Conservation (phyloP, 1,139 yeast species). For the Yueomyces sp. region DNA sequence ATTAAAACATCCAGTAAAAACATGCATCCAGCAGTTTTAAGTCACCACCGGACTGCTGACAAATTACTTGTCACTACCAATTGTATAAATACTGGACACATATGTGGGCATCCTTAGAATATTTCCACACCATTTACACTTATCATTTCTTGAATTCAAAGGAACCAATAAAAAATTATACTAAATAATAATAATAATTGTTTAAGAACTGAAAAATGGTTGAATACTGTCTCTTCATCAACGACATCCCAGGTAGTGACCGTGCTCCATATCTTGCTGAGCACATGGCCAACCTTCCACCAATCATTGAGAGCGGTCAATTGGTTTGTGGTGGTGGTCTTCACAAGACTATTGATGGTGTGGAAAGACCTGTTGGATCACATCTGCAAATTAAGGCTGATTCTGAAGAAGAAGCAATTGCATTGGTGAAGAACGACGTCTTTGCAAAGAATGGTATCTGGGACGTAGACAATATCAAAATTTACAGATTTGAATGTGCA, state of each 20-base stretch:
- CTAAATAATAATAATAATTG: too few species aligned
- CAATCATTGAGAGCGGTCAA: constrained; percentile 37
- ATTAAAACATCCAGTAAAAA: too few species aligned
- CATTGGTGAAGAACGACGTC: constrained; percentile 48
- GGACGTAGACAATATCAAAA: constrained; percentile 55
- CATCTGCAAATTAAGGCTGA: constrained; percentile 48
- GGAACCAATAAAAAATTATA: too few species aligned
- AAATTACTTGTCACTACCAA: too few species aligned
- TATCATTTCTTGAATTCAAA: too few species aligned
- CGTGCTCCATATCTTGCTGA: constrained; percentile 42
- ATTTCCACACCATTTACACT: too few species aligned
- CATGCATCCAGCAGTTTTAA: too few species aligned
- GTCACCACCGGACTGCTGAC: too few species aligned
- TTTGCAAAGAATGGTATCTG: constrained; percentile 59
- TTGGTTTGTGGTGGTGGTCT: constrained; percentile 58
- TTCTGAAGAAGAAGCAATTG: constrained; percentile 50
- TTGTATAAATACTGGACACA: too few species aligned
- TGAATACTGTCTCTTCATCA: constrained; percentile 62
- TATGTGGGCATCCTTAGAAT: too few species aligned
- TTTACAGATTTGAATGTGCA: constrained; percentile 44
- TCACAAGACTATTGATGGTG: constrained; percentile 32
- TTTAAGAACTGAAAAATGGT: constrained; percentile 19
- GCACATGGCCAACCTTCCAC: constrained; percentile 47
- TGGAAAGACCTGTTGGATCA: constrained; percentile 50
- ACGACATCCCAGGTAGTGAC: constrained; percentile 55